phyloP scores from a whole-genome alignment of 1,284 basidiomycete species.

The Cystobasidium pallidum region DNA sequence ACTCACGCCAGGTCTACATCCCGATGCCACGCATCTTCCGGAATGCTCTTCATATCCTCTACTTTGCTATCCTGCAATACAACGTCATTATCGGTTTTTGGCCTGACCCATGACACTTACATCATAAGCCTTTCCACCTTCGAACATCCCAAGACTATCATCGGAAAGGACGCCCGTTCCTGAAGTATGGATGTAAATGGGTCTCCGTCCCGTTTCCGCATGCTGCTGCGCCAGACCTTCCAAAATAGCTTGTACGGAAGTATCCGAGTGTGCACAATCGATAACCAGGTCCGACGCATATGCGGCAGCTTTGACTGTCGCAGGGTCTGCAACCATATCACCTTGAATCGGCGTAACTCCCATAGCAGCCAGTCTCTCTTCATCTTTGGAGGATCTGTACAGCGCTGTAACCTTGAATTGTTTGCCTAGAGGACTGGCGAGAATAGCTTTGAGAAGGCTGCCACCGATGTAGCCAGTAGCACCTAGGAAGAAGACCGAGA shows the following conservation, averaged over 20 bases:
- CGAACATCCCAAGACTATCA: constrained; percentile 17
- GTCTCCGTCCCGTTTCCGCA: not conserved
- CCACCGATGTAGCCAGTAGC: constrained; percentile 17
- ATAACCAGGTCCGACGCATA: constrained; percentile 8
- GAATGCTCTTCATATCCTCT: constrained; percentile 18
- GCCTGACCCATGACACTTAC: not conserved
- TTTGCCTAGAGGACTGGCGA: not conserved
- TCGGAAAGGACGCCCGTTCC: constrained; percentile 10
- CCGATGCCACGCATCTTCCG: constrained; percentile 14
- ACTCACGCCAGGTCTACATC: constrained; percentile 16
- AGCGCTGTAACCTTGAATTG: constrained; percentile 10
- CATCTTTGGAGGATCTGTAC: not conserved
- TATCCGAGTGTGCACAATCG: constrained; percentile 21
- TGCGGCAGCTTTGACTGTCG: constrained; percentile 4
- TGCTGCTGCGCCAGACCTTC: constrained; percentile 2
- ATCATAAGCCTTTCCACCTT: constrained; percentile 7
- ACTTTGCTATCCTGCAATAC: constrained; percentile 11
- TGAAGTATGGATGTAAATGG: constrained; percentile 7
- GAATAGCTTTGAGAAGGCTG: constrained; percentile 15
- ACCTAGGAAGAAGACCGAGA: constrained; percentile 19
- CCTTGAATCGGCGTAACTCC: constrained; percentile 1
- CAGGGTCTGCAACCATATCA: constrained; percentile 9
- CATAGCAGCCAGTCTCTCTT: not conserved
- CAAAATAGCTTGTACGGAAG: constrained; percentile 19
- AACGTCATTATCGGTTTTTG: not conserved